A percentile compares a stretch with the other conserved stretches of the same genome.
These are phyloP conservation scores for Eucalyptus pauciflora DNA, from an alignment of 345 rosid species.

Conservation along the genomic window DNA sequence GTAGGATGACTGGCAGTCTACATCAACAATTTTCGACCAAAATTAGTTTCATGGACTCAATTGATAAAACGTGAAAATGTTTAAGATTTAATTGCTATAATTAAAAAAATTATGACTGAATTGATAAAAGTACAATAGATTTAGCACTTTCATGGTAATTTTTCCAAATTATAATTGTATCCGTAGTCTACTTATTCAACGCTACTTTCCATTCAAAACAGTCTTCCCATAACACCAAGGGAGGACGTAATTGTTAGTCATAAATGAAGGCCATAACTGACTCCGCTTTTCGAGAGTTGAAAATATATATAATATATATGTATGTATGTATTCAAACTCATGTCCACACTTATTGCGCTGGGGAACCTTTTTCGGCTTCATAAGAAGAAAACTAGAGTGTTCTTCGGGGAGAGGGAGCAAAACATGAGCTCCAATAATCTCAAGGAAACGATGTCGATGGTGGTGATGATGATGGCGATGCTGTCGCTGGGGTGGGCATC, in stretches of 20 bases:
- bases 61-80: neutral
- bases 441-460: neutral
- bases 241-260: neutral
- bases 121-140: no score
- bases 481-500: neutral
- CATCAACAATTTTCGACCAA: no score
- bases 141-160: no score
- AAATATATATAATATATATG: neutral
- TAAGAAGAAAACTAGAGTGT: neutral
- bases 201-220: neutral
- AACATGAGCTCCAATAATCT: neutral
- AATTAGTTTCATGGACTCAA: no score
- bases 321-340: neutral
- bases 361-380: neutral
- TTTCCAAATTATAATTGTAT: neutral
- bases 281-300: neutral
- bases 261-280: neutral
- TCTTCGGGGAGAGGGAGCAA: neutral
- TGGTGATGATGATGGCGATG: neutral
- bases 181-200: neutral
- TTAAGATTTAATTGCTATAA: no score
- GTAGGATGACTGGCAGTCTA: accelerated
- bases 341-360: neutral
- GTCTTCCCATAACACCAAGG: neutral
- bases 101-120: accelerated